Conservation (phyloP, 352 stramenopile species). For the Aphanomyces cochlioides region DNA sequence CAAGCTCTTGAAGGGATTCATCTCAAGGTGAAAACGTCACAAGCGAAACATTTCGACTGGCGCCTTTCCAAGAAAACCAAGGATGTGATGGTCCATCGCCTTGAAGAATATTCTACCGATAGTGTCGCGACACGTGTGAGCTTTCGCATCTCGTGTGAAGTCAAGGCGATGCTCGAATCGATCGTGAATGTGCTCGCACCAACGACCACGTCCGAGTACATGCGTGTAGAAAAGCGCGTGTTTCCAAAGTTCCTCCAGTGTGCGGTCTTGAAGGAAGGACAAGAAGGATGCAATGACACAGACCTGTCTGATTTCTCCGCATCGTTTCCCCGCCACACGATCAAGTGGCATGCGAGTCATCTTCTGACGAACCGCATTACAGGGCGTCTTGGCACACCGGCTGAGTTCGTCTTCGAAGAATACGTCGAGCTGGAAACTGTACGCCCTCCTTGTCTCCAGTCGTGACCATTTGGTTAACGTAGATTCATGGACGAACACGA, state of each 20-base stretch:
- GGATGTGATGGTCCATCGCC: slow-evolving; percentile 75
- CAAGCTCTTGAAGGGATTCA: slow-evolving; percentile 28
- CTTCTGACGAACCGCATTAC: slow-evolving; percentile 47
- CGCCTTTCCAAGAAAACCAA: slow-evolving; percentile 69
- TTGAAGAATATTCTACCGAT: slow-evolving; percentile 40
- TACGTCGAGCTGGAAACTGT: slow-evolving; percentile 77
- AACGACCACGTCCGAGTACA: slow-evolving; percentile 64
- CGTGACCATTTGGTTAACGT: background rate
- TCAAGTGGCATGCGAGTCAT: slow-evolving; percentile 81
- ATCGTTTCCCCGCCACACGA: slow-evolving; percentile 63
- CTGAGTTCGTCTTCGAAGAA: slow-evolving; percentile 86
- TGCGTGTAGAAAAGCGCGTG: slow-evolving; percentile 75
- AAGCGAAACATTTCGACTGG: slow-evolving; percentile 60
- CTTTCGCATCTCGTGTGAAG: slow-evolving; percentile 79
- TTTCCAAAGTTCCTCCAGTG: slow-evolving; percentile 76
- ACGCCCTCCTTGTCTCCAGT: background rate
- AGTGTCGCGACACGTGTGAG: slow-evolving; percentile 60
- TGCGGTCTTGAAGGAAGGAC: slow-evolving; percentile 38
- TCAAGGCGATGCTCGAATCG: slow-evolving; percentile 69
- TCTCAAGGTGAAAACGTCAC: slow-evolving; percentile 63
- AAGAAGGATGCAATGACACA: slow-evolving; percentile 21
- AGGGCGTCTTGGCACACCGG: slow-evolving; percentile 72
- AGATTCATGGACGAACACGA: slow-evolving; percentile 52
- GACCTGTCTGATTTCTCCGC: slow-evolving; percentile 21
- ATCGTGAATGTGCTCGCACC: slow-evolving; percentile 80